These are phyloP conservation scores for Globisporangium recalcitrans DNA, from an alignment of 352 stramenopile species.

Conservation along the genomic window DNA sequence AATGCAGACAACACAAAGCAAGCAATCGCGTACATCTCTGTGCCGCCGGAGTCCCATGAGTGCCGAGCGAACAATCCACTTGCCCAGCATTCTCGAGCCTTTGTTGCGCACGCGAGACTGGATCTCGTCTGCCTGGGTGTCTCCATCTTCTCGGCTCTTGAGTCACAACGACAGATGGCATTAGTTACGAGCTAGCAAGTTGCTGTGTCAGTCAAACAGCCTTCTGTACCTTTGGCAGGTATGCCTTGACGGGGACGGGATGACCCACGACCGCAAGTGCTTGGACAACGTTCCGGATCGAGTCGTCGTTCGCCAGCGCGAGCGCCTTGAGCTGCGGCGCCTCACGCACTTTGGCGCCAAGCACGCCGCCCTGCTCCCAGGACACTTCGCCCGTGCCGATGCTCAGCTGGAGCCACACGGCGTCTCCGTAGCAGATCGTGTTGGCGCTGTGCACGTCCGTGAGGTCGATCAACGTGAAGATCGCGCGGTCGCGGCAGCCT, in stretches of 20 bases:
- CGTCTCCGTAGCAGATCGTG: constrained; percentile 68
- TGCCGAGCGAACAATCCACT: constrained; percentile 73
- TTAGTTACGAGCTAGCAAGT: neutral
- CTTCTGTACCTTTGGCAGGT: constrained; percentile 55
- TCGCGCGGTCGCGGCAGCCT: constrained; percentile 44
- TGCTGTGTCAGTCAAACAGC: neutral
- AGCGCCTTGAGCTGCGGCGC: constrained; percentile 66
- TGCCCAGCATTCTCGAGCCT: constrained; percentile 62
- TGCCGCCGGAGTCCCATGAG: constrained; percentile 32
- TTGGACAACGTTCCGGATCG: constrained; percentile 45
- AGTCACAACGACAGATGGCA: neutral
- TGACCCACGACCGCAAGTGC: constrained; percentile 45
- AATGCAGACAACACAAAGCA: neutral
- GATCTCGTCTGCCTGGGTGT: constrained; percentile 74
- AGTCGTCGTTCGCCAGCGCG: constrained; percentile 37
- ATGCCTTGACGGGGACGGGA: constrained; percentile 56
- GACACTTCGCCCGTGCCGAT: constrained; percentile 54
- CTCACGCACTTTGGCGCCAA: constrained; percentile 70
- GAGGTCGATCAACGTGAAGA: constrained; percentile 73
- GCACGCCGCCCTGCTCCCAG: constrained; percentile 70
- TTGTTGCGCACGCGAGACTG: constrained; percentile 79
- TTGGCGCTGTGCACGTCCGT: constrained; percentile 58
- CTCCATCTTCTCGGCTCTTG: constrained; percentile 59
- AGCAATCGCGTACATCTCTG: constrained; percentile 37
- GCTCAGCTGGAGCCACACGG: constrained; percentile 72